Base-by-base conservation (phyloP, 1,284 basidiomycete species). In the Tylopilus sp. region DNA sequence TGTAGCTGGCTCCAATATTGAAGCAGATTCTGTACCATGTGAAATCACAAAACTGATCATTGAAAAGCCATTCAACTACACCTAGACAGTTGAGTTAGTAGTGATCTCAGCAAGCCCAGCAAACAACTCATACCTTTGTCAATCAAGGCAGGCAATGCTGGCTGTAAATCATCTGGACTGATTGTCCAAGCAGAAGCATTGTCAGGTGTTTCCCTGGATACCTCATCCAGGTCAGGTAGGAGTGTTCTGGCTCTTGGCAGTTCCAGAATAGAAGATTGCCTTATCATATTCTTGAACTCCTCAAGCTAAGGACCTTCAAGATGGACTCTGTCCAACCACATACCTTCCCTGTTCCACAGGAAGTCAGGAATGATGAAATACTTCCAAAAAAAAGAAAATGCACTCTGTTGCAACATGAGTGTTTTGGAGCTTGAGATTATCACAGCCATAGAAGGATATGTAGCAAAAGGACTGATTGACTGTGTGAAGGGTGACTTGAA, bases 331-430 rank as follows among this genome's bases (percentile, higher is more conserved):
- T 62, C 52, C 34, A 64, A 31, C 54, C 12, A 10, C 53, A 56
- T 56, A 33, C 62, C 41, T 45, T 34, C 54, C 54, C 62, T 64
- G 33, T 27, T 35, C 50, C 19, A n/a, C 4, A 27, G 23, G 35
- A 2, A 31, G n/a, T 52, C 17, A 53, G 21, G 10, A 64, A 45
- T 19, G 19, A 54, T 31, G 9, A 16, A 16, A 41, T 33, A 39
- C 9, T n/a, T 50, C 25, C 10, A 34, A 34, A 6, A 48, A 42
- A 33, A 17, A 34, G 25, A 6, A 48, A 42, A 33, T 9, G 10
- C 19, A 64, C 62, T 64, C 54, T 48, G 27, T 64, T 50, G 55
- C 63, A 37, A 64, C 55, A 50, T 50, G 35, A 39, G 8, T 16
- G 9, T 29, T 48, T 35, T 29, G 31, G 17, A 64, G 42, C 23